Conservation (phyloP, 371 early-diverging fungal genomes). For the Mucor lusitanicus region DNA sequence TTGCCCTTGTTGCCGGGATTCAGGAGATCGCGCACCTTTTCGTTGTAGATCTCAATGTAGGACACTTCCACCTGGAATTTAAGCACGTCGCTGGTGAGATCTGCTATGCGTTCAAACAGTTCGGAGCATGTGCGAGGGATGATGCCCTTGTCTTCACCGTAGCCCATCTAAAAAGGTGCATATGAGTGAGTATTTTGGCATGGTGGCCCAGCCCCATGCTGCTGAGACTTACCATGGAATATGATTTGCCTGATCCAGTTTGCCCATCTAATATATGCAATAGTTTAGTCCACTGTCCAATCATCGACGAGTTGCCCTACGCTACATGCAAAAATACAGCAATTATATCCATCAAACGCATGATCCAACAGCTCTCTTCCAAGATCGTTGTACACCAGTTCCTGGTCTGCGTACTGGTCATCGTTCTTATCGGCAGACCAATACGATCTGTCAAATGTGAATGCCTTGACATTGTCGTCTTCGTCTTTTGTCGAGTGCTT, state of each 20-base stretch:
- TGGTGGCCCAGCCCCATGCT: too few relatives aligned
- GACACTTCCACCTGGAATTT: slow-evolving; percentile 75
- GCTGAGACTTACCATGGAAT: slow-evolving; percentile 56
- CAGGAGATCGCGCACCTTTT: slow-evolving; percentile 86
- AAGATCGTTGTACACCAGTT: slow-evolving; percentile 68
- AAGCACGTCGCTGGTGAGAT: slow-evolving; percentile 41
- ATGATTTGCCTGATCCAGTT: slow-evolving; percentile 80
- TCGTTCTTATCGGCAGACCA: slow-evolving; percentile 70
- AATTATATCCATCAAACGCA: slow-evolving; percentile 81
- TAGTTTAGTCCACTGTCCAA: not conserved
- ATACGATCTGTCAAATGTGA: slow-evolving; percentile 80
- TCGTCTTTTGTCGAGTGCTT: slow-evolving; percentile 10
- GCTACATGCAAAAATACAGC: slow-evolving; percentile 80
- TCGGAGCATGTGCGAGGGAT: slow-evolving; percentile 76
- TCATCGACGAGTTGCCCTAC: not conserved
- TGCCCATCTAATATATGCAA: slow-evolving; percentile 67
- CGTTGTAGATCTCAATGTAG: slow-evolving; percentile 81
- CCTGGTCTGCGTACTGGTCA: slow-evolving; percentile 69
- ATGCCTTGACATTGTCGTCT: slow-evolving; percentile 52
- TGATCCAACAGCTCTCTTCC: slow-evolving; percentile 78
- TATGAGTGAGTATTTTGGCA: too few relatives aligned
- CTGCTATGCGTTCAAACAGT: slow-evolving; percentile 65
- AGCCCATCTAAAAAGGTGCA: slow-evolving; percentile 53
- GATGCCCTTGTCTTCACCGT: slow-evolving; percentile 74
- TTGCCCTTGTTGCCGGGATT: slow-evolving; percentile 71